Percentiles rank a stretch among this genome's conserved stretches.
phyloP scores from a whole-genome alignment of 805 yeast species.

The Tetrapisispora namnaoensis region DNA sequence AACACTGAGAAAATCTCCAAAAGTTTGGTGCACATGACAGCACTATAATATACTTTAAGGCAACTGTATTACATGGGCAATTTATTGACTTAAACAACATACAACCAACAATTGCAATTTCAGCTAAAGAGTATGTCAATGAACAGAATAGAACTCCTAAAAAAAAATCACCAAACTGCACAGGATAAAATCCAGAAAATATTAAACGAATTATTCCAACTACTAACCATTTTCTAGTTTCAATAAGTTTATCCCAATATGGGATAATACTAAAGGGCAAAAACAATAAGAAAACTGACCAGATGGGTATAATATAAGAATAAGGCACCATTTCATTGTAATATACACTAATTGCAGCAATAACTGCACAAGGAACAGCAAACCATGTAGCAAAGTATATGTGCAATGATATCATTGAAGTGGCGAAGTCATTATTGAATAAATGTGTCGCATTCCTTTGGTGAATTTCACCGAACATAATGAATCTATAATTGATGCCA shows the following conservation, averaged over 20 bases:
- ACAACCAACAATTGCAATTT: constrained; percentile 77
- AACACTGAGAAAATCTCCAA: constrained; percentile 86
- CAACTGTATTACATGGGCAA: constrained; percentile 59
- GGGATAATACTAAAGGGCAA: constrained; percentile 18
- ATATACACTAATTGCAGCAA: constrained; percentile 68
- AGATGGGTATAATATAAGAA: constrained; percentile 35
- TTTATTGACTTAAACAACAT: constrained; percentile 38
- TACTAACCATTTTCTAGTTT: constrained; percentile 69
- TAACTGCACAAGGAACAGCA: constrained; percentile 47
- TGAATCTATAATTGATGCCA: constrained; percentile 83
- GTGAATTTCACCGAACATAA: constrained; percentile 68
- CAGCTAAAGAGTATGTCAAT: constrained; percentile 78
- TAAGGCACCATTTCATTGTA: constrained; percentile 71
- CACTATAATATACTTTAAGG: constrained; percentile 71
- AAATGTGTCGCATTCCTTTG: constrained; percentile 40
- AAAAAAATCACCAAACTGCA: constrained; percentile 90
- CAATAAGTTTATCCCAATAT: constrained; percentile 30
- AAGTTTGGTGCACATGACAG: constrained; percentile 75
- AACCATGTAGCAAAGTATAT: constrained; percentile 53
- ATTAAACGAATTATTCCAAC: constrained; percentile 61
- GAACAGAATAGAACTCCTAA: constrained; percentile 87
- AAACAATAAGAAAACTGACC: constrained; percentile 9
- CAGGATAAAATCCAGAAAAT: constrained; percentile 83
- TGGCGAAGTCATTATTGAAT: constrained; percentile 30
- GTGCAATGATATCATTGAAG: constrained; percentile 33